Percentiles rank a stretch among this genome's conserved stretches.
These are phyloP conservation scores for Stachybotrys elegans DNA, from an alignment of 2,329 filamentous ascomycete genomes.

Conservation along the genomic window DNA sequence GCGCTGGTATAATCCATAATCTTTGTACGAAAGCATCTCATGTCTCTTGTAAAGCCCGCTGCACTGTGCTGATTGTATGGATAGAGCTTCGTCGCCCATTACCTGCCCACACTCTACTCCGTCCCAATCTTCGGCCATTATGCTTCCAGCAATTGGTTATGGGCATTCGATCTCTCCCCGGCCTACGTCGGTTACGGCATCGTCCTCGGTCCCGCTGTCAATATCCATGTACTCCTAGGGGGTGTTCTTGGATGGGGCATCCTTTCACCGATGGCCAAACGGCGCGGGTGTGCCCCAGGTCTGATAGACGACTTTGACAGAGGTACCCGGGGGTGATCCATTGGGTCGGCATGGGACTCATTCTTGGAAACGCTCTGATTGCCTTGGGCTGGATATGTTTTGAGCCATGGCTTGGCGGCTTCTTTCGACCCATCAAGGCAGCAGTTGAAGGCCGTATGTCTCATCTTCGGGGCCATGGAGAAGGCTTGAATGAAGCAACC, in stretches of 20 bases:
- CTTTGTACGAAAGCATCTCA: no score
- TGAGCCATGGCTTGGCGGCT: no score
- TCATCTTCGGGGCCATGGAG: no score
- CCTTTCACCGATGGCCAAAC: conserved; percentile 76
- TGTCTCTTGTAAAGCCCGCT: no score
- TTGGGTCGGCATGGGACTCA: conserved; percentile 51
- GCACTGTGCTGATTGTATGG: no score
- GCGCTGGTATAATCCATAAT: no score
- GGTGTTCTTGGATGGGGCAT: conserved; percentile 80
- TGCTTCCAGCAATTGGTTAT: conserved; percentile 75
- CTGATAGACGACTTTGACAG: conserved; percentile 75
- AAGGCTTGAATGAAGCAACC: no score
- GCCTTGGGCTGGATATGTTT: not conserved
- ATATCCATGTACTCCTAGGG: conserved; percentile 82
- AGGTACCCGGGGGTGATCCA: conserved; percentile 93
- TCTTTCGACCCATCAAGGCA: no score
- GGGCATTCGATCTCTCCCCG: conserved; percentile 83
- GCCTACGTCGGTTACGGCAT: conserved; percentile 90
- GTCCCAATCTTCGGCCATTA: conserved; percentile 71
- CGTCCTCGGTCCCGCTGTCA: conserved; percentile 88
- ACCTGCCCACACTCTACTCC: conserved; percentile 65
- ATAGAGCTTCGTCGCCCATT: not conserved
- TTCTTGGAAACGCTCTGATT: not conserved
- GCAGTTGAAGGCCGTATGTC: no score
- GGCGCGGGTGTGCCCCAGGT: conserved; percentile 76